Evolutionary conservation across 441 rosid species (phyloP), one percentile per base, ranked within the genome.

Genomic region (Hypseocharis bilobata): DNA sequence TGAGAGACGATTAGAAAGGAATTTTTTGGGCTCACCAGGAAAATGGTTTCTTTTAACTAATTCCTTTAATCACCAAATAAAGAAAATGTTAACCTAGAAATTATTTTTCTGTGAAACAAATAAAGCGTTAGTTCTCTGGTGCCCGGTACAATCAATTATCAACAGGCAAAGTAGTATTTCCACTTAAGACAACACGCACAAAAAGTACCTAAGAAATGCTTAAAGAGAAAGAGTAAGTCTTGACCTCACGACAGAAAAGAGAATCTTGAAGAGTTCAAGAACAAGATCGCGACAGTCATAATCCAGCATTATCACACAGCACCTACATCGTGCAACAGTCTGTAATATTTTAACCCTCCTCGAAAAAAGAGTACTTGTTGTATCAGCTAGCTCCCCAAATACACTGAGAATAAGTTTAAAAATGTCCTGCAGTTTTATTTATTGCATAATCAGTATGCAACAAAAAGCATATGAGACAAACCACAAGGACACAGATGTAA

Each of bases 331-430:
- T 66, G 93, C 86, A 68, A 88, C 70, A 20, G 84, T 87, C 84
- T 90, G 96, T 76, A 93, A 71, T 66, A 91, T 81, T 72, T 91
- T 91, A 47, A 78, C 96, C 80, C 96, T 91, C 81, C 72, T 84
- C 3, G 86, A 81, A 76, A 86, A 88, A 68, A 83, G 87, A 13
- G 96, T 84, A 60, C 91, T 86, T 22, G 49, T 55, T 3, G 78
- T 80, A 72, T 88, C 92, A 62, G 83, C 83, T 40, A 88, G 82
- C 84, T 85, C 95, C 70, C 68, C 72, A 62, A 93, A 88, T 66
- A 73, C 77, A 66, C 85, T 70, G 62, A 88, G 65, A 69, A 91
- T 63, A 65, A 93, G 86, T 66, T 67, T 71, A 77, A 88, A 93
- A 47, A 87, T 66, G 73, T 78, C 96, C 98, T 92, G 86, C 60